Percentiles rank a stretch among this genome's conserved stretches.
These are phyloP conservation scores for Sporothrix pallida DNA, from an alignment of 2,329 filamentous ascomycete species.

Conservation along the genomic window DNA sequence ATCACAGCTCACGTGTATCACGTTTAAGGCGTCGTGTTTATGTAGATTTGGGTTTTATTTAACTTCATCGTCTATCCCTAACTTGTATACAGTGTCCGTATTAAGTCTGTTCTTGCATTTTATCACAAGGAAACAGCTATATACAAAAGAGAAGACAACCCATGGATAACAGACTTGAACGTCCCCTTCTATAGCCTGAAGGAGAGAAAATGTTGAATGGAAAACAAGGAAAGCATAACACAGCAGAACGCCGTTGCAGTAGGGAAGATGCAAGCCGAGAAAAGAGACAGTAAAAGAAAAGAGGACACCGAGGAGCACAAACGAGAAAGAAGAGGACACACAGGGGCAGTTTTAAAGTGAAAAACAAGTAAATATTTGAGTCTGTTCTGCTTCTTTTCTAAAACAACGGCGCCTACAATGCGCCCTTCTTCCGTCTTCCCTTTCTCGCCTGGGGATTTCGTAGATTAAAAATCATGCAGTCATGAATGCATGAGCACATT, in stretches of 20 bases:
- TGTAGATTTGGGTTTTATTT: constrained; percentile 6
- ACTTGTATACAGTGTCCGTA: constrained; percentile 1
- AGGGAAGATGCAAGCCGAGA: not conserved
- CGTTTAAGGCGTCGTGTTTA: not conserved
- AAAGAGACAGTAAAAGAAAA: not conserved
- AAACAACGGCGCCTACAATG: not conserved
- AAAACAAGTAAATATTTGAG: not conserved
- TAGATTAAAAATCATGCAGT: constrained; percentile 36
- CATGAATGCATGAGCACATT: constrained; percentile 37
- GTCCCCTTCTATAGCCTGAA: not conserved
- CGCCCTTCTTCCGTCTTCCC: not conserved
- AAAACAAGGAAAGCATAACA: not conserved
- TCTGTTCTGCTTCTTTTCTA: not conserved
- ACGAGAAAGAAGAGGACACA: not conserved
- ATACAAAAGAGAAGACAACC: not conserved
- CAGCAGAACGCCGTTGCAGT: not conserved
- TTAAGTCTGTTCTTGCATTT: not conserved
- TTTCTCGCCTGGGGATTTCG: constrained; percentile 22
- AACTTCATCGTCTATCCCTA: not conserved
- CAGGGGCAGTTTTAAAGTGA: not conserved
- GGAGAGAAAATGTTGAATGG: not conserved
- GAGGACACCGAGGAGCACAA: not conserved
- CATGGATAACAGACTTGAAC: not conserved
- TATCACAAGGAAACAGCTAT: constrained; percentile 13
- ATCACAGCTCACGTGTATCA: not conserved